Conservation (phyloP, 768 basidiomycete species). For the Podaxis sp. region DNA sequence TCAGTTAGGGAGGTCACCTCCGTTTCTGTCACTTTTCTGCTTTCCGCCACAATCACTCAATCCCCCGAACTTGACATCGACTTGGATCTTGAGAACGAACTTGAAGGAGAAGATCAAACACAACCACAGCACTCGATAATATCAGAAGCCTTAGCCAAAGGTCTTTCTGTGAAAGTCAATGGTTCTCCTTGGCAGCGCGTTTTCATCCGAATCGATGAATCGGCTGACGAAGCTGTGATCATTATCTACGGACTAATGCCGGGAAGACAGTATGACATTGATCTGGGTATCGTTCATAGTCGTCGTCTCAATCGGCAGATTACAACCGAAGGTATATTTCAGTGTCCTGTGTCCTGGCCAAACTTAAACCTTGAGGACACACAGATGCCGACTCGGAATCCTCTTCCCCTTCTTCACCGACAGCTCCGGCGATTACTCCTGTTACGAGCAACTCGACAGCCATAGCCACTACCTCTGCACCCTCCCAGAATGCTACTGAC, state of each 20-base stretch:
- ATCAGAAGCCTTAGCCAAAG: constrained; percentile 65
- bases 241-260: constrained; percentile 89
- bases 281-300: constrained; percentile 68
- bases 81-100: constrained; percentile 2
- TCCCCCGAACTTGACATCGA: constrained; percentile 4
- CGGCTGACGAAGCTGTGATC: constrained; percentile 82
- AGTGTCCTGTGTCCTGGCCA: neutral
- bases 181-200: constrained; percentile 75
- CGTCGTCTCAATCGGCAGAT: constrained; percentile 46
- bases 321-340: constrained; percentile 54
- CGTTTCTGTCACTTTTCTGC: constrained; percentile 77
- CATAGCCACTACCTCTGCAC: neutral
- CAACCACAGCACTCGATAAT: constrained; percentile 36
- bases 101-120: constrained; percentile 9
- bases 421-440: constrained; percentile 5
- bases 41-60: constrained; percentile 38
- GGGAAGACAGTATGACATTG: constrained; percentile 86
- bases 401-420: constrained; percentile 22
- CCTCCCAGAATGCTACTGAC: constrained; percentile 16
- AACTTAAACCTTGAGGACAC: neutral
- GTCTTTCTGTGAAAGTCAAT: constrained; percentile 78
- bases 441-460: neutral
- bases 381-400: constrained; percentile 29
- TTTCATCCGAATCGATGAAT: constrained; percentile 75
- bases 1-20: constrained; percentile 79